Conservation (phyloP, 164 flowering plant genomes). For the Magnolia changhungtana region DNA sequence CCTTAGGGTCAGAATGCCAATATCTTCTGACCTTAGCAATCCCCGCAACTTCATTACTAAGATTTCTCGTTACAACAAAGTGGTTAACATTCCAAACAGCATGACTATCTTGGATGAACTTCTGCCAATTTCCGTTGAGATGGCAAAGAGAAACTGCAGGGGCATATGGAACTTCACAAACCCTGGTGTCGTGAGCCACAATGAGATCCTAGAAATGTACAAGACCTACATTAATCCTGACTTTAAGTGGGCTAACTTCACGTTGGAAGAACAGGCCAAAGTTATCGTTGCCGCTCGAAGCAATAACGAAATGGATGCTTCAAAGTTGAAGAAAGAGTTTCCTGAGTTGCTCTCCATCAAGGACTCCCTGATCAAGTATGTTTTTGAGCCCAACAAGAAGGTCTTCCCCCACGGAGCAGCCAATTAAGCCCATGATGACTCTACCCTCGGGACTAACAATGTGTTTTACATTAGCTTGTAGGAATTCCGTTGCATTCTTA, state of each 20-base stretch:
- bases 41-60: slow-evolving; percentile 75
- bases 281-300: slow-evolving; percentile 67
- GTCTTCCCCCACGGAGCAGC: neutral
- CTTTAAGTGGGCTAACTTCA: slow-evolving; percentile 57
- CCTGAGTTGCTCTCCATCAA: slow-evolving; percentile 60
- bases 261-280: slow-evolving; percentile 68
- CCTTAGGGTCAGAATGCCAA: slow-evolving; percentile 70
- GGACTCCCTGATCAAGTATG: slow-evolving; percentile 63
- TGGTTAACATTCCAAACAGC: slow-evolving; percentile 72
- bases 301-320: slow-evolving; percentile 68
- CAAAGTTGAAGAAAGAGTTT: slow-evolving; percentile 60
- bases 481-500: neutral
- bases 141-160: slow-evolving; percentile 60
- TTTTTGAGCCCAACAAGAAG: slow-evolving; percentile 58
- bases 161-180: slow-evolving; percentile 78
- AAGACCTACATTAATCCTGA: slow-evolving; percentile 47
- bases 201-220: slow-evolving; percentile 75
- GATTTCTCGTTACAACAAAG: slow-evolving; percentile 58
- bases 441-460: neutral
- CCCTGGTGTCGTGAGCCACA: slow-evolving; percentile 71
- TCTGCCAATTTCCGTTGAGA: slow-evolving; percentile 65
- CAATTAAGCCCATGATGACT: neutral
- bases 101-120: slow-evolving; percentile 70
- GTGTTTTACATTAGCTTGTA: neutral
- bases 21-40: slow-evolving; percentile 67